These are phyloP conservation scores for Thraustochytrium striatum DNA, from an alignment of 352 stramenopile species.

Conservation along the genomic window DNA sequence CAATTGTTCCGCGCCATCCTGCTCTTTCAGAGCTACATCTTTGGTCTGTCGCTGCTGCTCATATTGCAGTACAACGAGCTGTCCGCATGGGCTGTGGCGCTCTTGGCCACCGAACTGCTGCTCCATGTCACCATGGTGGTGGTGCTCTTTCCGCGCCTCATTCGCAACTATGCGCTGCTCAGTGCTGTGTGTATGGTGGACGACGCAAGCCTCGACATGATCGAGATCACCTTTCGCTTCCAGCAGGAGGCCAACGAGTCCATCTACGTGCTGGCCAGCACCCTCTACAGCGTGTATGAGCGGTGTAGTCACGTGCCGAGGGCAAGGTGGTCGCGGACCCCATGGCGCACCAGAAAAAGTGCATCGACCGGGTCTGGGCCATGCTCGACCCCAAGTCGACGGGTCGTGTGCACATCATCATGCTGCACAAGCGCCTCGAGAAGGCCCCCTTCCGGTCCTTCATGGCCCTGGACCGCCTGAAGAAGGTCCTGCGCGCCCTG, in stretches of 20 bases:
- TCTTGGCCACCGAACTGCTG: background rate
- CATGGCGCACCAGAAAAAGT: background rate
- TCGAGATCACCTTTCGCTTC: slow-evolving; percentile 19
- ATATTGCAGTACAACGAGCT: background rate
- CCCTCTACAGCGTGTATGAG: background rate
- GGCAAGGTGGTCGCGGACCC: no score
- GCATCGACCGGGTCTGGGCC: background rate
- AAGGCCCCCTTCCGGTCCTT: background rate
- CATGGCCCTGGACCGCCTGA: background rate
- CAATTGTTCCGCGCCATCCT: background rate
- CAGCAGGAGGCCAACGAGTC: slow-evolving; percentile 22
- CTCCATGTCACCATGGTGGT: background rate
- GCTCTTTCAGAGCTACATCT: background rate
- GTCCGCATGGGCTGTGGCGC: background rate
- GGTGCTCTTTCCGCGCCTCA: background rate
- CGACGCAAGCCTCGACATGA: background rate
- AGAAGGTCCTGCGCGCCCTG: background rate
- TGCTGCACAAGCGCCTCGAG: background rate
- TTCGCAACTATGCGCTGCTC: slow-evolving; percentile 13
- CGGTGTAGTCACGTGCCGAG: background rate
- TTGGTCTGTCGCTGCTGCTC: background rate
- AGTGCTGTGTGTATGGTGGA: background rate
- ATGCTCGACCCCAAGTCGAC: background rate
- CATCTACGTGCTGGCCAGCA: slow-evolving; percentile 16
- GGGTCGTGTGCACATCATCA: background rate